Evolutionary conservation across 2,329 filamentous ascomycete genomes (phyloP), one percentile per base, ranked within the genome.

Genomic region (Fusarium compactum): DNA sequence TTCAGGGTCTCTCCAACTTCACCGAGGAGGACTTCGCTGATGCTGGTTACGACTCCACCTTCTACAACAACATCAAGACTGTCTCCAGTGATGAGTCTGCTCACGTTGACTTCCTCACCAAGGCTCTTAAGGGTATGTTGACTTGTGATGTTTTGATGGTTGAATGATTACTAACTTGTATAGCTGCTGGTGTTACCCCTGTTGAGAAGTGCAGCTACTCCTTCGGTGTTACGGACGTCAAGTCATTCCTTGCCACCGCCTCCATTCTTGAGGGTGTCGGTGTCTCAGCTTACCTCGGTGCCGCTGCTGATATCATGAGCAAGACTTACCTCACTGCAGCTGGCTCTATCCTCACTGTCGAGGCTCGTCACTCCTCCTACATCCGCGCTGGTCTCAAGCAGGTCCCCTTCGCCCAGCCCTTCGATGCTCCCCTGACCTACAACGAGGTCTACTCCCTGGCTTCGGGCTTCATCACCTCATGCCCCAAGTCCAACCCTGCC

Each of bases 371-470:
- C 82, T 85, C 85, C 4, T 79, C 89, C 3, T 89, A 88, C 80
- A 80, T 91, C 70, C 87, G 90, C 55, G 78, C 81, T 30, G 80
- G 80, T 12, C 78, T 85, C 20, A 78, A 81, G 51, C 76, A 87
- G 72, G 77, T 78, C 7, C 87, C 89, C 4, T 89, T 88, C 74
- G 81, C 89, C 1, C 83, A 87, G 69, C 79, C 89, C 10, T 90
- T 90, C 68, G 90, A 91, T 68, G 83, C 85, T 25, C 87, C 89
- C 0, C 82, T 91, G 40, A 78, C 80, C 69, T 83, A 86, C 74
- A 85, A 90, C 77, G 80, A 85, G 72, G 88, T 92, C 50, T 90
- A 85, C 82, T 89, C 89, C 5, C 84, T 92, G n/a, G 89, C 90
- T 1, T 83, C 88, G 0, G 81, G 82, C 58, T 91, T 91, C 79